A percentile compares a stretch with the other conserved stretches of the same genome.
These are phyloP conservation scores for Cercis canadensis DNA, from an alignment of 306 rosid genomes.

Conservation along the genomic window DNA sequence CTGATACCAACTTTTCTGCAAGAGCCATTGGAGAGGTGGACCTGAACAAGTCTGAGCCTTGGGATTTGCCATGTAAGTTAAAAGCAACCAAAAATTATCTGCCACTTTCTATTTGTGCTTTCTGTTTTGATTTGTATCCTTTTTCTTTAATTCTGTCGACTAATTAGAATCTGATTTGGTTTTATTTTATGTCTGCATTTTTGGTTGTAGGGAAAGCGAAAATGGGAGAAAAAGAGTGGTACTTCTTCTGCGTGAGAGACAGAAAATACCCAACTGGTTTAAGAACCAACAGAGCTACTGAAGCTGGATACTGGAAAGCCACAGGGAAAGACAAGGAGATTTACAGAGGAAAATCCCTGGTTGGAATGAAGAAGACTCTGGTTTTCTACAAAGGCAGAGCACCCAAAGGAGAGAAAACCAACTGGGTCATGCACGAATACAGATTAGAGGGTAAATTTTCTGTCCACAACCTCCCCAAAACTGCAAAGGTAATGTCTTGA, in stretches of 20 bases:
- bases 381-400: slow-evolving; percentile 96
- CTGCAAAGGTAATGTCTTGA: slow-evolving; percentile 64
- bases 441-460: slow-evolving; percentile 87
- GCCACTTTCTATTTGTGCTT: not conserved
- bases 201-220: slow-evolving; percentile 76
- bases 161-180: not conserved
- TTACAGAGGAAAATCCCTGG: slow-evolving; percentile 76
- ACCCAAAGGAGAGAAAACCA: slow-evolving; percentile 91
- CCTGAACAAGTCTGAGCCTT: slow-evolving; percentile 95
- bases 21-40: slow-evolving; percentile 94
- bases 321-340: slow-evolving; percentile 95
- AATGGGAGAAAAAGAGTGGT: slow-evolving; percentile 97
- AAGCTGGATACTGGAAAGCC: slow-evolving; percentile 97
- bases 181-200: not conserved
- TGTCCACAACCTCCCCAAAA: slow-evolving; percentile 79
- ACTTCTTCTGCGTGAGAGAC: slow-evolving; percentile 94
- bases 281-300: slow-evolving; percentile 95
- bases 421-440: slow-evolving; percentile 98
- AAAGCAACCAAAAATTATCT: not conserved
- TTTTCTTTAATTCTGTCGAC: not conserved
- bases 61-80: slow-evolving; percentile 90
- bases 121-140: not conserved
- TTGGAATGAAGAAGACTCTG: slow-evolving; percentile 96
- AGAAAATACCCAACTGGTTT: slow-evolving; percentile 95
- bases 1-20: slow-evolving; percentile 58